These are phyloP conservation scores for Clonostachys byssicola DNA, from an alignment of 2,329 filamentous ascomycete species.

Conservation along the genomic window DNA sequence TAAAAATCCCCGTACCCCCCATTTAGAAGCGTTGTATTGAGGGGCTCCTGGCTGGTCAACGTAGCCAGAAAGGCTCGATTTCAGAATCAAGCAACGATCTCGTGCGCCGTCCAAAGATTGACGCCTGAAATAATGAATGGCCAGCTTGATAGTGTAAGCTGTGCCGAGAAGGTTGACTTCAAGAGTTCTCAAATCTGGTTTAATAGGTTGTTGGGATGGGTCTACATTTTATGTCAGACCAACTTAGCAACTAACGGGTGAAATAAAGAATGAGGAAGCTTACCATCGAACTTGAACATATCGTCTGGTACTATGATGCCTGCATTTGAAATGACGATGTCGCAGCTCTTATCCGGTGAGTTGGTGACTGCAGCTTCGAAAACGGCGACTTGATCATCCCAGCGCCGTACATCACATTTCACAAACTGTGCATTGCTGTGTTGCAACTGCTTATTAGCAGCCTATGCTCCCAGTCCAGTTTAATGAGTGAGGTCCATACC, in stretches of 20 bases:
- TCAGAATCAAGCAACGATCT: slow-evolving; percentile 44
- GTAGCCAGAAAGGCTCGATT: slow-evolving; percentile 39
- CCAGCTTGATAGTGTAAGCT: slow-evolving; percentile 39
- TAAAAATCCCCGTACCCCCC: not conserved
- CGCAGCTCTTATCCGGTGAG: slow-evolving; percentile 30
- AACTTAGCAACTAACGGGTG: not conserved
- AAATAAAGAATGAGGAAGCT: slow-evolving; percentile 5
- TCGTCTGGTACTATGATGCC: slow-evolving; percentile 32
- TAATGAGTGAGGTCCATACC: not conserved
- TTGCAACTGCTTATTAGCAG: too few species aligned
- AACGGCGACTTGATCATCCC: slow-evolving; percentile 33
- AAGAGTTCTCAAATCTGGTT: slow-evolving; percentile 35
- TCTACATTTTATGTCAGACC: too few species aligned
- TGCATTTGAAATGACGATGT: slow-evolving; percentile 42
- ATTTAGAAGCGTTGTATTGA: not conserved
- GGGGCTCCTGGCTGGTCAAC: slow-evolving; percentile 31
- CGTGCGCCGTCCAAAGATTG: slow-evolving; percentile 27
- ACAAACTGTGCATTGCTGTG: slow-evolving; percentile 15
- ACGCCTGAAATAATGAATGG: slow-evolving; percentile 38
- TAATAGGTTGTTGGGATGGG: slow-evolving; percentile 14
- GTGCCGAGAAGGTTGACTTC: slow-evolving; percentile 33
- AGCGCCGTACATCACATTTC: slow-evolving; percentile 34
- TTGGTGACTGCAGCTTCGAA: slow-evolving; percentile 30
- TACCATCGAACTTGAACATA: slow-evolving; percentile 30
- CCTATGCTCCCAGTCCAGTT: not conserved